phyloP scores from a whole-genome alignment of 768 basidiomycete species.

The Suillus subaureus region DNA sequence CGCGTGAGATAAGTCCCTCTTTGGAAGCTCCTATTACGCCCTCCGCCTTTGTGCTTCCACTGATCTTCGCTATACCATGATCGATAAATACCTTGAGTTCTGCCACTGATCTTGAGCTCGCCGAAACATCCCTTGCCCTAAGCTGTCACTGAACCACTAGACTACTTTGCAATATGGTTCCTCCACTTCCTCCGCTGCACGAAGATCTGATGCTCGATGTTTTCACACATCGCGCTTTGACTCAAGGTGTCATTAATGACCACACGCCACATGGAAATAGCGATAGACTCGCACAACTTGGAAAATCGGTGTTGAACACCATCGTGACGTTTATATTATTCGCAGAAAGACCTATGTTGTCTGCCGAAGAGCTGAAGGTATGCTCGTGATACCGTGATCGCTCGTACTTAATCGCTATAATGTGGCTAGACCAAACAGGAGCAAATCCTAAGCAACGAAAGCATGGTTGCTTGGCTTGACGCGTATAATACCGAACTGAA shows the following conservation, averaged over 20 bases:
- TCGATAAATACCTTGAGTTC: not conserved
- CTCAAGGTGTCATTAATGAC: not conserved
- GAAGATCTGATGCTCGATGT: slow-evolving; percentile 63
- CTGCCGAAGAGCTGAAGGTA: slow-evolving; percentile 47
- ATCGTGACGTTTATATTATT: slow-evolving; percentile 55
- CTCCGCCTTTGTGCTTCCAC: not conserved
- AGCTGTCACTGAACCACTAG: not conserved
- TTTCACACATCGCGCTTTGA: slow-evolving; percentile 47
- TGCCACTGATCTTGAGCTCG: not conserved
- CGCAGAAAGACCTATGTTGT: slow-evolving; percentile 43
- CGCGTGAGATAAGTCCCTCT: not conserved
- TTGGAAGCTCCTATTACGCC: not conserved
- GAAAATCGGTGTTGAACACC: slow-evolving; percentile 52
- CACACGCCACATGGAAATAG: slow-evolving; percentile 39
- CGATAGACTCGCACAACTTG: slow-evolving; percentile 61
- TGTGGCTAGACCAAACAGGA: not conserved
- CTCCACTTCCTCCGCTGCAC: slow-evolving; percentile 56
- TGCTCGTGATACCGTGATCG: slow-evolving; percentile 13
- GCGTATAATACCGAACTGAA: slow-evolving; percentile 54
- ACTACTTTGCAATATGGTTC: slow-evolving; percentile 22
- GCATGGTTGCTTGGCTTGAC: slow-evolving; percentile 50
- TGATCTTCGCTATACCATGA: not conserved
- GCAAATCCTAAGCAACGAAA: slow-evolving; percentile 38
- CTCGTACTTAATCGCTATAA: not conserved
- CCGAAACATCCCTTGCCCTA: not conserved